Evolutionary conservation across 345 rosid species (phyloP).

Genomic region (Sonneratia alba): DNA sequence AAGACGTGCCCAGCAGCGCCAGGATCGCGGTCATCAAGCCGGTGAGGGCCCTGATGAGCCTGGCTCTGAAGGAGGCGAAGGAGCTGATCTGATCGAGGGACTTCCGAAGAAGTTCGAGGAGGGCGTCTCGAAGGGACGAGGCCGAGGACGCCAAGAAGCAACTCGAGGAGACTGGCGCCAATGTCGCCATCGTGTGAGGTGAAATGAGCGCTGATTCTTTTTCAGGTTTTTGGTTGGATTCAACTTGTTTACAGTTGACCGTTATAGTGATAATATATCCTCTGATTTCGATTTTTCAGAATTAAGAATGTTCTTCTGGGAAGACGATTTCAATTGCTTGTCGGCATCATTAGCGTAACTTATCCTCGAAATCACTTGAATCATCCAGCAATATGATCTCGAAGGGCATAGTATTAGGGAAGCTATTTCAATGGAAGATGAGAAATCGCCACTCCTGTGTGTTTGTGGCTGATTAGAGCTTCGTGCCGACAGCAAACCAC

Average conservation of each 20-base stretch:
- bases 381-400: too few species aligned
- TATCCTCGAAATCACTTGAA: too few species aligned
- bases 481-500: too few species aligned
- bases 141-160: slow-evolving; percentile 83
- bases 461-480: too few species aligned
- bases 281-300: not conserved
- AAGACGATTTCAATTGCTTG: too few species aligned
- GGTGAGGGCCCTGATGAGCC: slow-evolving; percentile 58
- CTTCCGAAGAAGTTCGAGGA: slow-evolving; percentile 83
- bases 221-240: not conserved
- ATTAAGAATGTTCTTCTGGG: not conserved
- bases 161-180: slow-evolving; percentile 83
- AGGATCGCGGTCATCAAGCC: slow-evolving; percentile 82
- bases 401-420: too few species aligned
- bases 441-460: too few species aligned
- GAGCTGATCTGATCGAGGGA: slow-evolving; percentile 73
- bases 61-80: slow-evolving; percentile 85
- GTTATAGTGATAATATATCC: not conserved
- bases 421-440: too few species aligned
- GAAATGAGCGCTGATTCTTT: not conserved
- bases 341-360: too few species aligned
- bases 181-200: slow-evolving; percentile 39
- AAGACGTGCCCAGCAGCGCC: slow-evolving; percentile 59
- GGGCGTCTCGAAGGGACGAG: slow-evolving; percentile 58
- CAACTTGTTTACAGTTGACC: not conserved